These are phyloP conservation scores for Conringia planisiliqua DNA, from an alignment of 345 rosid genomes.

Conservation along the genomic window DNA sequence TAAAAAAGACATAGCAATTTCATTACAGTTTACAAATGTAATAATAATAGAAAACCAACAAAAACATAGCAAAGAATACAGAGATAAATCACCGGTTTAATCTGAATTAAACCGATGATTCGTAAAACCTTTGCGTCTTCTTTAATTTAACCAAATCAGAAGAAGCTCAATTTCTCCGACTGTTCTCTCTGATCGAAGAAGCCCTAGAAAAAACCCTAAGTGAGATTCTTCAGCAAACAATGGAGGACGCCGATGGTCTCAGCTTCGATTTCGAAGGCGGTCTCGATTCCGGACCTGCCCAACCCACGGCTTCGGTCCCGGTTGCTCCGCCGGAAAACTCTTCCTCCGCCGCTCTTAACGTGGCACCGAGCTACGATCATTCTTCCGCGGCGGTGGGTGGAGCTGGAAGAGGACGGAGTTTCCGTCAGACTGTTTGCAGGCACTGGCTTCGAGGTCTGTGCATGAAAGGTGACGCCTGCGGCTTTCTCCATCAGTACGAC, in stretches of 20 bases:
- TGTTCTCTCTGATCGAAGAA: neutral
- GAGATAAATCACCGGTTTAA: neutral
- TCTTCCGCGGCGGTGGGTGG: constrained; percentile 16
- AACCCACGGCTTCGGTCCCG: constrained; percentile 57
- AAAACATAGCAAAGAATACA: too few species aligned
- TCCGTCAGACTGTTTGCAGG: constrained; percentile 96
- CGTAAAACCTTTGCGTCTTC: too few species aligned
- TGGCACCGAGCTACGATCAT: constrained; percentile 28
- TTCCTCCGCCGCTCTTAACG: constrained; percentile 32
- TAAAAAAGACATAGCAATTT: too few species aligned
- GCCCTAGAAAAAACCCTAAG: neutral
- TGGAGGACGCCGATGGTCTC: constrained; percentile 91
- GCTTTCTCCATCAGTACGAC: constrained; percentile 95
- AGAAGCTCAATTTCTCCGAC: neutral
- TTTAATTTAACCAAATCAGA: neutral
- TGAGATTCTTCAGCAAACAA: constrained; percentile 7
- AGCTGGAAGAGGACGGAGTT: constrained; percentile 72
- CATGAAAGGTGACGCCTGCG: constrained; percentile 99
- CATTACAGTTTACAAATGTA: too few species aligned
- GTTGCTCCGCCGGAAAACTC: constrained; percentile 47
- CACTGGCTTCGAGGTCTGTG: constrained; percentile 99
- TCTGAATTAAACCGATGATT: neutral
- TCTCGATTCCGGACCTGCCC: constrained; percentile 61
- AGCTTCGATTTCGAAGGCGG: constrained; percentile 99
- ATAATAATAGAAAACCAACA: too few species aligned